Base-by-base conservation (phyloP, 2,329 filamentous ascomycete species). In the Trichoderma koningiopsis region DNA sequence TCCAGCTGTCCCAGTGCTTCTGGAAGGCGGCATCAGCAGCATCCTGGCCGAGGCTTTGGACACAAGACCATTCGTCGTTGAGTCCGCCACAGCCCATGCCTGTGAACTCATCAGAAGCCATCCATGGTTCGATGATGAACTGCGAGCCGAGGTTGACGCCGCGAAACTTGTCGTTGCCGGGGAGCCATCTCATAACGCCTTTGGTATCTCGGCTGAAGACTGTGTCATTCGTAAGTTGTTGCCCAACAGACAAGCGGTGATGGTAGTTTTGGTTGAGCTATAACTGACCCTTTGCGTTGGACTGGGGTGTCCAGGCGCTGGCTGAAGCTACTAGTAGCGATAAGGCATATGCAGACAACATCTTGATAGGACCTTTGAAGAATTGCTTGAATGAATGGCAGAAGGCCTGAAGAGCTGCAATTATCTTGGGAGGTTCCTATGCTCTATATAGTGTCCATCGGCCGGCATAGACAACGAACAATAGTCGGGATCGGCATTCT, bases 71-170 rank as follows among this genome's bases (percentile, higher is more conserved):
- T 10, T 77, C 74, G 0, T 76, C 75, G 16, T 76, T 73, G 11
- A 72, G 72, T 1, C 68, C 70, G 11, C 65, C 70, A 24, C 75
- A 77, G n/a, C 73, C 74, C 75, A 77, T 76, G 14, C 29, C 55
- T 3, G 69, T 67, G 72, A 73, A 76, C 13, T 72, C 70, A 0
- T 72, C 72, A 35, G 72, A 70, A 0, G 73, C 73, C 72, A 76
- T 75, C 75, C 75, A 77, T 29, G 72, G 71, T 29, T 77, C 75
- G 11, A 77, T 63, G 31, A 77, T 74, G 71, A 75, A 77, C 1
- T 75, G 74, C 0, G 73, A 77, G 2, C 74, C 75, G 0, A 76
- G 72, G 1, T 76, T 76, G 57, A 76, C 75, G 5, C 75, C 74
- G 0, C 74, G 73, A 2, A 76, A 69, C 31, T 76, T 76, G 19